Base-by-base conservation (phyloP, 495 filamentous ascomycete genomes). In the Penicillium nucicola region DNA sequence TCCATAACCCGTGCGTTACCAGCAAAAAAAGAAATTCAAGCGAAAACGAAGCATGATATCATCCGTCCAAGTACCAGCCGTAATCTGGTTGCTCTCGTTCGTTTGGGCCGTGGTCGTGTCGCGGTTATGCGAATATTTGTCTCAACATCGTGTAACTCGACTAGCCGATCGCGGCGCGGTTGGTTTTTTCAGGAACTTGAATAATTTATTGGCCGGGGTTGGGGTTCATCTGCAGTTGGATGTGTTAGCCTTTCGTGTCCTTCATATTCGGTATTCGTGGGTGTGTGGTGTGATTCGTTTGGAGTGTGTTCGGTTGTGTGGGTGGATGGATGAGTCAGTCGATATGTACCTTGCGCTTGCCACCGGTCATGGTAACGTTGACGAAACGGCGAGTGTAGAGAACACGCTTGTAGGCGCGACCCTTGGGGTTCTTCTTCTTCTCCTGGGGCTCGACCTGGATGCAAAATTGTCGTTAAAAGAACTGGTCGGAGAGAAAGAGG, bases 371-470 rank as follows among this genome's bases (percentile, higher is more conserved):
- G 63, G 90, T 95, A 69, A 99, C 92, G 81, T 97, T 99, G 59
- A 99, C 95, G 83, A 99, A 99, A 61, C 93, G 91, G 71, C 93
- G 88, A 61, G 91, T 97, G 82, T 99, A 98, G 58, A 79, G 82
- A 64, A 96, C 85, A 65, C 93, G 85, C 90, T 98, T 99, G 86
- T 92, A 92, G 60, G 93, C 93, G 63, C 93, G 90, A 70, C 93
- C 93, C 84, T 99, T 97, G 71, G 93, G 93, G 60, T 80, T 62
- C 74, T 77, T 77, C 57, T 65, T 61, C 71, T 77, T 71, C 71
- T 74, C 66, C 55, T 70, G 68, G 57, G 65, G 56, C 55, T 70
- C 69, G 62, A 72, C 66, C 67, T 73, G 55, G 63, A 58, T 53
- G 38, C 52, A 42, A 41, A 52, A 60, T 47, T 5, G 33, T 41